phyloP scores from a whole-genome alignment of 2,329 filamentous ascomycete species.

The Phyllosticta citriasiana region DNA sequence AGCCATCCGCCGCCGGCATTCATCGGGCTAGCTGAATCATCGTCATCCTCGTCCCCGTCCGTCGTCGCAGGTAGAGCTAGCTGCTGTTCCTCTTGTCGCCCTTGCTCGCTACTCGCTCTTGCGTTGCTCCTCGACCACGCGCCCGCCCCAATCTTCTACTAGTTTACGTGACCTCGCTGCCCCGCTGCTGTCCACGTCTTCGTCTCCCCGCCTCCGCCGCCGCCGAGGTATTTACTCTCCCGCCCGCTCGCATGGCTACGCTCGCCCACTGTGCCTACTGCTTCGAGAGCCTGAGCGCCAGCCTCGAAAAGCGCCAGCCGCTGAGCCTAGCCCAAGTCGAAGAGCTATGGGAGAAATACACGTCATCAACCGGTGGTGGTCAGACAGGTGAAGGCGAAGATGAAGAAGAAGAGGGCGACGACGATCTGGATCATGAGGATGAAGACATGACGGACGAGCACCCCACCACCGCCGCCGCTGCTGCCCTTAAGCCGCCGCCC shows the following conservation, averaged over 20 bases:
- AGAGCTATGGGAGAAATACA: constrained; percentile 53
- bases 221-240: not conserved
- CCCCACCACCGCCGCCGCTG: constrained; percentile 10
- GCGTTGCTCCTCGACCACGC: not conserved
- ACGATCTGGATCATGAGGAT: constrained; percentile 22
- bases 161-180: not conserved
- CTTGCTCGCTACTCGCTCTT: not conserved
- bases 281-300: constrained; percentile 76
- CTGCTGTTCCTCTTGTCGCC: not conserved
- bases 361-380: constrained; percentile 19
- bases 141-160: not conserved
- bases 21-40: not conserved
- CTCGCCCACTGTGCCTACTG: constrained; percentile 81
- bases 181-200: too few species aligned
- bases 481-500: constrained; percentile 24
- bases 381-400: constrained; percentile 13
- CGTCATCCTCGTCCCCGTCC: not conserved
- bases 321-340: constrained; percentile 61
- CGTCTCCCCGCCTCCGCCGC: not conserved
- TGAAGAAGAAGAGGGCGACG: constrained; percentile 24
- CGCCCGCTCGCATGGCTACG: constrained; percentile 57
- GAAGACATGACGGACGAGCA: constrained; percentile 20
- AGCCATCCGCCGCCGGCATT: not conserved
- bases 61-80: not conserved
- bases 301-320: constrained; percentile 59